phyloP scores from a whole-genome alignment of 2,329 filamentous ascomycete species.

The Sclerotinia trifoliorum region DNA sequence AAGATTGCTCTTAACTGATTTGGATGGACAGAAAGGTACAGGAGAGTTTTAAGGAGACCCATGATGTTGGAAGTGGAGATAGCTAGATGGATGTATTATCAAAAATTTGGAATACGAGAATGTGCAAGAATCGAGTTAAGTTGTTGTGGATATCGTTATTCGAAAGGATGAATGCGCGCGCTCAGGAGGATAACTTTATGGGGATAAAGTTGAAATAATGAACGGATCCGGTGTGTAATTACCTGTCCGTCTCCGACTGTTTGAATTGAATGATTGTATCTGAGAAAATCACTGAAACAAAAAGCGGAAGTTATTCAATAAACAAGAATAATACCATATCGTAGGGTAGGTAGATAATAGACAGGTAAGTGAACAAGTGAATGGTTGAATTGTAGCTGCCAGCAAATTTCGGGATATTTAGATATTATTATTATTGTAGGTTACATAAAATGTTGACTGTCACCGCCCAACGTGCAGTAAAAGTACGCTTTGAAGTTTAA shows the following conservation, averaged over 20 bases:
- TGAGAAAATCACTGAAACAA: not conserved
- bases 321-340: too few relatives aligned
- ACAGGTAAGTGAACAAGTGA: not conserved
- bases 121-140: not conserved
- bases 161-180: not conserved
- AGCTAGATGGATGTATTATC: not conserved
- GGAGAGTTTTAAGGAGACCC: conserved; percentile 52
- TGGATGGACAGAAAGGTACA: conserved; percentile 76
- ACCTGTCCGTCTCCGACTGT: not conserved
- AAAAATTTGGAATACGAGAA: not conserved
- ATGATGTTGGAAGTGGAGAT: conserved; percentile 45
- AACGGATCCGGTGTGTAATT: not conserved
- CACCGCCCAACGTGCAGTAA: conserved; percentile 7
- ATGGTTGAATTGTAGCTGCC: not conserved
- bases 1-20: conserved; percentile 77
- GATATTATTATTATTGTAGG: not conserved
- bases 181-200: not conserved
- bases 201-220: not conserved
- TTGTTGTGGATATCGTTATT: conserved; percentile 4
- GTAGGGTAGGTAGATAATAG: too few relatives aligned
- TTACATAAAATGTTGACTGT: not conserved
- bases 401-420: conserved; percentile 9
- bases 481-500: not conserved
- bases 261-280: not conserved
- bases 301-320: not conserved